Evolutionary conservation across 768 basidiomycete species (phyloP), one percentile per base, ranked within the genome.

Genomic region (Rhodocollybia butyracea): DNA sequence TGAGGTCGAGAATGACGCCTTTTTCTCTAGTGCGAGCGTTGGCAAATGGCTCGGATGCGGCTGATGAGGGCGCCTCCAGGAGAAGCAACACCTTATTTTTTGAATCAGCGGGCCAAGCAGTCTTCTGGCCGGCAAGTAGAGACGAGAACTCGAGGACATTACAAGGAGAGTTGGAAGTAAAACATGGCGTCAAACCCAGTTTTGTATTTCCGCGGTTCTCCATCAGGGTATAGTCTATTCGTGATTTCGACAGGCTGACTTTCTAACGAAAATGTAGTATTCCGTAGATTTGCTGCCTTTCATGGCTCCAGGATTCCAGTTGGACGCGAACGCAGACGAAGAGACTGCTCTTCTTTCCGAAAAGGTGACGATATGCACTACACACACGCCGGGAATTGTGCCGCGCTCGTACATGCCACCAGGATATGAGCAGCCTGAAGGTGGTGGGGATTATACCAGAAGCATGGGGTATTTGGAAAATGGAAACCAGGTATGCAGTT

Each of bases 391-490:
- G 13, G 79, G 80, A 8, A 54, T 79, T 39, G 51, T 60, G 1
- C 68, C 73, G 15, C 68, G 69, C 32, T 80, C 81, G 22, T 76
- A 76, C 59, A 76, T 78, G 4, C 84, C 83, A 3, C 81, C 81
- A 10, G 79, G 78, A 21, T 84, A 83, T 55, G 70, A 71, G 46
- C 68, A 71, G 40, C 67, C 72, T 13, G 64, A 71, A 45, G 71
- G 67, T 36, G 71, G 68, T 21, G 75, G 51, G 22, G 53, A 85
- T 61, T 82, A 80, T 63, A 81, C 79, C 59, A 76, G 73, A 34
- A 73, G 76, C 11, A 68, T 80, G 30, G 82, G 79, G 13, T 73
- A 79, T 34, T 64, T 82, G 60, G 80, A 82, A 61, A 83, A 80
- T 60, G 78, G 80, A 13, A 82, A 84, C 62, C 80, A 83, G n/a